Base-by-base conservation (phyloP, 2,329 filamentous ascomycete species). In the Fusarium incarnatum region DNA sequence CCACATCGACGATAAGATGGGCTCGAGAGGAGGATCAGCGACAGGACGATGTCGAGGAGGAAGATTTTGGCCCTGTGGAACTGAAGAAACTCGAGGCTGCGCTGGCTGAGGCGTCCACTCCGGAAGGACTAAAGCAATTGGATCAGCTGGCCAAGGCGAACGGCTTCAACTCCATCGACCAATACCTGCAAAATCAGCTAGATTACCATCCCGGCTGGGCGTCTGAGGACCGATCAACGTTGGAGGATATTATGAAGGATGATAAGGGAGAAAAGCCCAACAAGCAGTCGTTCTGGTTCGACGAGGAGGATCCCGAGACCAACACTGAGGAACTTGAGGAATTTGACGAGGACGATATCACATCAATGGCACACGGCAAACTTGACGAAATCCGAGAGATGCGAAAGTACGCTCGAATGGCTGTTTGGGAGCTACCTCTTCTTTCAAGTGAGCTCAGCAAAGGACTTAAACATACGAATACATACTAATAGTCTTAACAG, bases 371-470 rank as follows among this genome's bases (percentile, higher is more conserved):
- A 1, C 94, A 99, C 81, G 90, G 87, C 56, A 94, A 98, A 83
- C 83, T 99, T 73, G 93, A 98, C 75, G 88, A 96, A 79, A 91
- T 97, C 76, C 87, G 95, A 68, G 94, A 98, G 81, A 86, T 95
- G 78, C 88, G 96, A 83, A 90, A 97, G 76, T 98, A 97, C 79
- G 91, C 92, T 49, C 88, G 96, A 55, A 85, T 97, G 73, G 90
- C 92, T 48, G 94, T 94, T 25, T 99, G 96, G 94, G 96, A 99
- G 81, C 93, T 99, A 91, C 96, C 96, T 12, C 83, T 97, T 68
- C 84, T 99, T 64, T 89, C 91, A 62, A 92, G 94, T 97, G 88
- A 80, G 93, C 86, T 25, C 18, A 16, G 49, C 20, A 25, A 20
- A 44, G 49, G 20, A 34, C 34, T 42, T 11, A 22, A 37, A 28